These are phyloP conservation scores for Escallonia rubra DNA, from an alignment of 129 eudicot species.

Conservation along the genomic window DNA sequence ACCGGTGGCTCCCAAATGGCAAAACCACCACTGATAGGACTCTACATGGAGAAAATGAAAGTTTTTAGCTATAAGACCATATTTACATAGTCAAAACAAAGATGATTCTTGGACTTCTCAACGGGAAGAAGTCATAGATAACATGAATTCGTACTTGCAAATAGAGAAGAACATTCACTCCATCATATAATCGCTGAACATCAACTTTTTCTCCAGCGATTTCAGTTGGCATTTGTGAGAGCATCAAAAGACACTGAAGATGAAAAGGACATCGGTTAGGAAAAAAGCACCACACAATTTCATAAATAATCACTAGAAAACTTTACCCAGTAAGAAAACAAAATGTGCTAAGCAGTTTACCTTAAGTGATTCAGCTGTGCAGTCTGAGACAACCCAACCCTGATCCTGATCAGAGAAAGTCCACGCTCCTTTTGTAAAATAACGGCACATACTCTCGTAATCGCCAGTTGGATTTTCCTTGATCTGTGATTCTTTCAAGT, in stretches of 20 bases:
- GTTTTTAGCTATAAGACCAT: no score
- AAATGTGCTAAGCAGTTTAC: constrained; percentile 6
- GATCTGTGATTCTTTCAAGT: constrained; percentile 58
- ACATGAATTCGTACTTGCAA: constrained; percentile 29
- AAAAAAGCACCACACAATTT: background rate
- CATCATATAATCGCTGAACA: constrained; percentile 39
- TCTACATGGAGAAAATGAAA: constrained; percentile 6
- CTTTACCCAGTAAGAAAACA: background rate
- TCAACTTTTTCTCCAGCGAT: constrained; percentile 42
- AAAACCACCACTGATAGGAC: constrained; percentile 54
- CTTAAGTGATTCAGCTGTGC: constrained; percentile 60
- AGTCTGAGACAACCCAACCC: constrained; percentile 66
- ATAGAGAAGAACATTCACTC: constrained; percentile 44
- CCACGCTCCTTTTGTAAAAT: constrained; percentile 71
- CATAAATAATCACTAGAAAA: background rate
- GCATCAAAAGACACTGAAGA: constrained; percentile 44
- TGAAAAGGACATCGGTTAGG: background rate
- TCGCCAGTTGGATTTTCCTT: constrained; percentile 49
- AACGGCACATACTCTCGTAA: constrained; percentile 45
- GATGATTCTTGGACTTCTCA: no score
- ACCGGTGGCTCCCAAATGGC: constrained; percentile 66
- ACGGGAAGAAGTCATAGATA: no score
- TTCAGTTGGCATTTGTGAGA: constrained; percentile 53
- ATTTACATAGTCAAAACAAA: no score
- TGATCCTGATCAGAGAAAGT: constrained; percentile 72